Percentiles rank a stretch among this genome's conserved stretches.
These are phyloP conservation scores for Volutella citrinella DNA, from an alignment of 2,329 filamentous ascomycete species.

Conservation along the genomic window DNA sequence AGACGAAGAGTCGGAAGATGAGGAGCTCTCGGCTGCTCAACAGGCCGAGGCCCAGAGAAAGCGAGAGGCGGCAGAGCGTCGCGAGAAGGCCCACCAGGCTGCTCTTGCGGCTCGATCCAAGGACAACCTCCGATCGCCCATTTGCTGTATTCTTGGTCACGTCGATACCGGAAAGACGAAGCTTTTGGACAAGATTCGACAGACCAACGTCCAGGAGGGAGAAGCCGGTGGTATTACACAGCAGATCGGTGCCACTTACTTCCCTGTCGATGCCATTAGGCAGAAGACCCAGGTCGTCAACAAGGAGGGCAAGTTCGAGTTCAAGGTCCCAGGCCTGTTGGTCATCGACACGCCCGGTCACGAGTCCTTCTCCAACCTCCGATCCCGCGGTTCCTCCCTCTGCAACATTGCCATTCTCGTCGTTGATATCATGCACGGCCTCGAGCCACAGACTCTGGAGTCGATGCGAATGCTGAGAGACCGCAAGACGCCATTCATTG, in stretches of 20 bases:
- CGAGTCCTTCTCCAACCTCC: conserved; percentile 99
- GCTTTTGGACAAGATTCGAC: conserved; percentile 94
- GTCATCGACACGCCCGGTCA: conserved; percentile 98
- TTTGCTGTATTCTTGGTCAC: conserved; percentile 99
- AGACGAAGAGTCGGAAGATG: conserved; percentile 64
- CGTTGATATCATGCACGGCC: conserved; percentile 99
- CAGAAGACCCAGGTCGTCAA: conserved; percentile 95
- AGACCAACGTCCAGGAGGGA: conserved; percentile 98
- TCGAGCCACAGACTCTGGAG: conserved; percentile 95
- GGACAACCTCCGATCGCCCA: conserved; percentile 93
- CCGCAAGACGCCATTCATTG: conserved; percentile 95
- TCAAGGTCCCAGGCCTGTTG: conserved; percentile 95
- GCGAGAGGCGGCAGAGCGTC: conserved; percentile 81
- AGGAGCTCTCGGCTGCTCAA: conserved; percentile 70
- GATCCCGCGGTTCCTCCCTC: conserved; percentile 93
- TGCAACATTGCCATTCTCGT: conserved; percentile 99
- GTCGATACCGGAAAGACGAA: conserved; percentile 99
- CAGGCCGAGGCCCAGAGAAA: conserved; percentile 75
- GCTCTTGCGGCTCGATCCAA: conserved; percentile 87
- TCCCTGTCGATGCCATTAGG: conserved; percentile 88
- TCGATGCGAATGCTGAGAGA: conserved; percentile 94
- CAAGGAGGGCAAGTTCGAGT: conserved; percentile 82
- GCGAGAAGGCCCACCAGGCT: conserved; percentile 87
- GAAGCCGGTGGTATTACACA: conserved; percentile 99
- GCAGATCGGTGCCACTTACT: conserved; percentile 99